phyloP scores from a whole-genome alignment of 768 basidiomycete species.

The Daedalea quercina region DNA sequence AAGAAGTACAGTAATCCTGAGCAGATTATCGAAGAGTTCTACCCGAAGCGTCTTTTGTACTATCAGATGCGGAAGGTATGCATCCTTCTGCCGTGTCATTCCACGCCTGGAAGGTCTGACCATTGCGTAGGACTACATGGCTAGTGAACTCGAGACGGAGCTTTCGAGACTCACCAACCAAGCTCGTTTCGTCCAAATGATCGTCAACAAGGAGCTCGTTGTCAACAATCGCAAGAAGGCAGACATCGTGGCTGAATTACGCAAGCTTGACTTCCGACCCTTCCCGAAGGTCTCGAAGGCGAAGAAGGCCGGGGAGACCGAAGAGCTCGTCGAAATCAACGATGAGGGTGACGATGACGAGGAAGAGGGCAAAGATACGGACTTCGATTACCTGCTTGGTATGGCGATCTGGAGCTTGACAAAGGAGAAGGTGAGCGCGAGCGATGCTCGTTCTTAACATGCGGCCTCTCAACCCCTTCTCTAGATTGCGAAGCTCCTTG shows the following conservation, averaged over 20 bases:
- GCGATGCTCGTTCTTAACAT: not conserved
- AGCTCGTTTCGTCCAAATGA: conserved; percentile 96
- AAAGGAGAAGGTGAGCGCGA: conserved; percentile 66
- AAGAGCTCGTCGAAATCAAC: conserved; percentile 43
- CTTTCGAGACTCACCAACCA: conserved; percentile 90
- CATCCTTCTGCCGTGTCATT: not conserved
- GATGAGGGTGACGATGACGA: conserved; percentile 40
- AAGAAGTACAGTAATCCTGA: conserved; percentile 87
- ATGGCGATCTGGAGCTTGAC: conserved; percentile 97
- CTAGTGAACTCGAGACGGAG: conserved; percentile 70
- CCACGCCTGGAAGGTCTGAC: conserved; percentile 2
- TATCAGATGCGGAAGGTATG: conserved; percentile 97
- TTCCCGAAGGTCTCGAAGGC: conserved; percentile 78
- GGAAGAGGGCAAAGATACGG: conserved; percentile 39
- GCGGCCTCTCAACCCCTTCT: too few relatives aligned
- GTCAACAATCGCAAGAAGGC: conserved; percentile 86
- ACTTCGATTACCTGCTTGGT: conserved; percentile 90
- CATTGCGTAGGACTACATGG: conserved; percentile 66
- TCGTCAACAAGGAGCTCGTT: conserved; percentile 73
- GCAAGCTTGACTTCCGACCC: conserved; percentile 79
- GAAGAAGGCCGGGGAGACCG: conserved; percentile 59
- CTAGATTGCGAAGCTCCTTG: conserved; percentile 78
- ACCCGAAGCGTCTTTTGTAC: conserved; percentile 77
- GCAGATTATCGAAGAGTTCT: conserved; percentile 91
- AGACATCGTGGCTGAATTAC: conserved; percentile 79